Evolutionary conservation across 768 basidiomycete genomes (phyloP).

Genomic region (Mycena amicta): DNA sequence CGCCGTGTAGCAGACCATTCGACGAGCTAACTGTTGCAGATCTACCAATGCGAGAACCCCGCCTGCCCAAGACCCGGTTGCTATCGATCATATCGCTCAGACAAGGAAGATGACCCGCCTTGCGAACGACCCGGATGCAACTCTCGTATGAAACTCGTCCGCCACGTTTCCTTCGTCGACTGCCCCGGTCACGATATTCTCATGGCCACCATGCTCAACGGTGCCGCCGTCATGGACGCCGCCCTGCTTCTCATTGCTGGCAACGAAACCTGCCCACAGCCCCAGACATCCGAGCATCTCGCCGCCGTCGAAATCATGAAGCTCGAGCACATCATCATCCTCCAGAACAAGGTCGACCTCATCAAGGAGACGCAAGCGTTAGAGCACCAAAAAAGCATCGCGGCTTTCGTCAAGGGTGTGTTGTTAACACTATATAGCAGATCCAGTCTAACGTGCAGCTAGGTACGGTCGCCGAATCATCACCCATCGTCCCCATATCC

Average conservation of each 20-base stretch:
- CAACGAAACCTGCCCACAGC: slow-evolving; percentile 98
- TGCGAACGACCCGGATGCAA: slow-evolving; percentile 95
- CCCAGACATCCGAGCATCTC: slow-evolving; percentile 97
- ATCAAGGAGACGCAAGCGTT: slow-evolving; percentile 94
- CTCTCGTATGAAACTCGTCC: slow-evolving; percentile 85
- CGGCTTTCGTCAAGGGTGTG: slow-evolving; percentile 91
- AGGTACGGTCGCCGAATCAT: slow-evolving; percentile 97
- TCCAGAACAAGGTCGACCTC: slow-evolving; percentile 98
- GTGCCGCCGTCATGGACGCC: slow-evolving; percentile 99
- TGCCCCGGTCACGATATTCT: slow-evolving; percentile 98
- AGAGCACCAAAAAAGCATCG: slow-evolving; percentile 95
- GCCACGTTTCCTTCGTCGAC: slow-evolving; percentile 99
- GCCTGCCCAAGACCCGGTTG: slow-evolving; percentile 92
- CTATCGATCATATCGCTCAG: slow-evolving; percentile 90
- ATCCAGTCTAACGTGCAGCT: slow-evolving; percentile 1
- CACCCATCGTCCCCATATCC: slow-evolving; percentile 98
- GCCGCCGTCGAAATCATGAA: slow-evolving; percentile 99
- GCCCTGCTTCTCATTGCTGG: slow-evolving; percentile 94
- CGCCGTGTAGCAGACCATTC: neutral
- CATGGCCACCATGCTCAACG: slow-evolving; percentile 99
- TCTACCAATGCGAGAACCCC: slow-evolving; percentile 96
- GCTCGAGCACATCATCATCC: slow-evolving; percentile 93
- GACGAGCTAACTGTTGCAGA: slow-evolving; percentile 50
- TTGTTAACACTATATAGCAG: slow-evolving; percentile 5
- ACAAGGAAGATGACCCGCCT: slow-evolving; percentile 91